Conservation (phyloP, 306 rosid species). For the Prunus armeniaca region DNA sequence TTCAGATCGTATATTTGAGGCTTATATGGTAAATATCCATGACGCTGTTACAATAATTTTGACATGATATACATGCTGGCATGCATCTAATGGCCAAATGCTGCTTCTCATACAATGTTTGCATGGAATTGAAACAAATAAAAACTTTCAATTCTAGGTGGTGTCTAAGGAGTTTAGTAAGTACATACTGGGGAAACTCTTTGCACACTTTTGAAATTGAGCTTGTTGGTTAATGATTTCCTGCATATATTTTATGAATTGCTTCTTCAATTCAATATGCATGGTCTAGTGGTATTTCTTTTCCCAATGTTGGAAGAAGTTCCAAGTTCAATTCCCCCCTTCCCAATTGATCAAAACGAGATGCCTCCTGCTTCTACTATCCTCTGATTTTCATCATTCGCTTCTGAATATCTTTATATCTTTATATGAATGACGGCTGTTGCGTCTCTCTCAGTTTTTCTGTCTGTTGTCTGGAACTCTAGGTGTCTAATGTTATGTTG, state of each 20-base stretch:
- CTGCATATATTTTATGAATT: neutral
- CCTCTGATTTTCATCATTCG: neutral
- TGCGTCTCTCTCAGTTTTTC: slow-evolving; percentile 3
- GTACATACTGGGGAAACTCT: neutral
- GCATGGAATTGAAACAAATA: neutral
- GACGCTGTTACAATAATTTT: neutral
- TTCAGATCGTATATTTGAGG: slow-evolving; percentile 77
- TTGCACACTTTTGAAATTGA: neutral
- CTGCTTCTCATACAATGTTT: neutral
- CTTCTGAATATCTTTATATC: neutral
- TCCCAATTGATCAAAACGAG: neutral
- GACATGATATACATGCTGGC: neutral
- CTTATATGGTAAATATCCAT: slow-evolving; percentile 65
- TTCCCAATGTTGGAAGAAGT: neutral
- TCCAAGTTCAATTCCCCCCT: neutral
- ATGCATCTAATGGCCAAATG: neutral
- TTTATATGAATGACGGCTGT: neutral
- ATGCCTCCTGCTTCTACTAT: neutral
- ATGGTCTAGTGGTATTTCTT: neutral
- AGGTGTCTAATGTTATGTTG: slow-evolving; percentile 10
- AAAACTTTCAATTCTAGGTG: neutral
- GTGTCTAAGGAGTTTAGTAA: neutral
- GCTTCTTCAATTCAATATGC: neutral
- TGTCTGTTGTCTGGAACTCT: neutral
- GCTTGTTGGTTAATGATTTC: neutral